Base-by-base conservation (phyloP, 1,284 basidiomycete genomes). In the Puccinia novopanici region DNA sequence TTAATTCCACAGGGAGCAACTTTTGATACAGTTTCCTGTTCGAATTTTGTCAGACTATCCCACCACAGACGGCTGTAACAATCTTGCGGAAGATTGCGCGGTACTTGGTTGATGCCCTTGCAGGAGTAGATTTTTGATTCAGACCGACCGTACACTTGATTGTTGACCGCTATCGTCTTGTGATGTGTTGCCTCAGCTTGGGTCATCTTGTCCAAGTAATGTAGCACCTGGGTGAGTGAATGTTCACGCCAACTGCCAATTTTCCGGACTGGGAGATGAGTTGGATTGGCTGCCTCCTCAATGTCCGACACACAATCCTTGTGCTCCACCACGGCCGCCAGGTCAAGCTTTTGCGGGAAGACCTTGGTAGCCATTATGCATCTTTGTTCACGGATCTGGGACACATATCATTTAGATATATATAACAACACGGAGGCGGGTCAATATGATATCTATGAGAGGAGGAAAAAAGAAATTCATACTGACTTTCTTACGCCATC, bases 401-500 rank as follows among this genome's bases (percentile, higher is more conserved):
- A 67, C 27, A 67, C 22, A 65, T 19, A 30, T 3, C 27, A 15
- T 27, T 34, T 27, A 13, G 17, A 27, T 13, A 59, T 6, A 24
- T 59, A n/a, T n/a, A n/a, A n/a, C n/a, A n/a, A n/a, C n/a, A n/a
- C n/a, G n/a, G n/a, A n/a, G n/a, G n/a, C n/a, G n/a, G n/a, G 27
- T 34, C n/a, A 34, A 10, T 59, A 2, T 8, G 57, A 27, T 34
- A 30, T 24, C 24, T 57, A 4, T 57, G 6, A 9, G 13, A 24
- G 13, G 2, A 57, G 34, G 27, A 34, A 45, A 45, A 45, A 6
- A 45, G 6, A 8, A 8, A 45, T 45, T 45, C 8, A 13, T 30
- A 67, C 63, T 45, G 0, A 70, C 48, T 52, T 70, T 70, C 48
- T 70, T 70, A 19, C 22, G 45, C 68, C 68, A 70, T 19, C 68